A percentile compares a stretch with the other conserved stretches of the same genome.
phyloP scores from a whole-genome alignment of 352 stramenopile species.

The Pythium angustatum region DNA sequence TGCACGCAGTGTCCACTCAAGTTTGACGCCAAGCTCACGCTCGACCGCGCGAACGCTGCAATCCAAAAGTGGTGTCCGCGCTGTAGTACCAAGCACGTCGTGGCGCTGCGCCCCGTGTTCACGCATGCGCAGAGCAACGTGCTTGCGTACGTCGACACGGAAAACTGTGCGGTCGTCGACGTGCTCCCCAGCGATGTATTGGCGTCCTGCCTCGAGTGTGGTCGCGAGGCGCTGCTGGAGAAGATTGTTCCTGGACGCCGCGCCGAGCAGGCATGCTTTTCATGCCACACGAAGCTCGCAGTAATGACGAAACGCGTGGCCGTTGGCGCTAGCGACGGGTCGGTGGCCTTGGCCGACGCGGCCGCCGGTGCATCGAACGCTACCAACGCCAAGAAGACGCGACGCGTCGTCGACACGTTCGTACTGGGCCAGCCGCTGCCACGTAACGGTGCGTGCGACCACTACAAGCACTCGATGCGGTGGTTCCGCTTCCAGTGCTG shows the following conservation, averaged over 20 bases:
- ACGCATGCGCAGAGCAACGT: conserved; percentile 65
- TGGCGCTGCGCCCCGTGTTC: conserved; percentile 68
- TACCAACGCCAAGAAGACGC: conserved; percentile 38
- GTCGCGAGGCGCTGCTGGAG: conserved; percentile 62
- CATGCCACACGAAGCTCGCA: conserved; percentile 78
- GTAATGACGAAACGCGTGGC: conserved; percentile 65
- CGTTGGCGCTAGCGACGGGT: conserved; percentile 14
- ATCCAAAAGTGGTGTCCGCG: conserved; percentile 82
- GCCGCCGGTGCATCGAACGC: background rate
- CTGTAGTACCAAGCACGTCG: conserved; percentile 71
- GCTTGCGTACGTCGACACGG: conserved; percentile 67
- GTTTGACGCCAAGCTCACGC: conserved; percentile 59
- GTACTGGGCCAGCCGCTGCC: conserved; percentile 70
- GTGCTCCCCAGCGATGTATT: conserved; percentile 71
- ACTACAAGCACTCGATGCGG: conserved; percentile 79
- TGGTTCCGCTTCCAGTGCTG: conserved; percentile 89
- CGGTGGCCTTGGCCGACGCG: background rate
- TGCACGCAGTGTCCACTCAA: conserved; percentile 74
- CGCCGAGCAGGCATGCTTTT: conserved; percentile 66
- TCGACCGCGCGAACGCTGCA: conserved; percentile 33
- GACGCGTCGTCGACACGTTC: conserved; percentile 50
- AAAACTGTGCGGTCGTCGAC: conserved; percentile 74
- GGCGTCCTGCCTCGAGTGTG: conserved; percentile 70
- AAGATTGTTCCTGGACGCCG: conserved; percentile 51
- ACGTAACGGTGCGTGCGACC: conserved; percentile 66